Base-by-base conservation (phyloP, 805 yeast species). In the Yarrowia osloensis region DNA sequence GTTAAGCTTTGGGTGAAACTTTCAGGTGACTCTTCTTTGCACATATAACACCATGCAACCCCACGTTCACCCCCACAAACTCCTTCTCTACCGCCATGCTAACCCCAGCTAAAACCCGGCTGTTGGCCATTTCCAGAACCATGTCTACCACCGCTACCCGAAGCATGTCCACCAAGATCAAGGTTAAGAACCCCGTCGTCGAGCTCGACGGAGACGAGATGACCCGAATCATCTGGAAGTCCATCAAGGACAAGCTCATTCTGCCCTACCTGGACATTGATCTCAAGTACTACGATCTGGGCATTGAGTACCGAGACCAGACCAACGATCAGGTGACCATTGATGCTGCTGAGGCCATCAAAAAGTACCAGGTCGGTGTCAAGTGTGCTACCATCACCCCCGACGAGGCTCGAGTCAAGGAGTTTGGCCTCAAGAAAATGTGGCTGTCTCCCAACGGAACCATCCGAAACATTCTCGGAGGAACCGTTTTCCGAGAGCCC, bases 341-440 rank as follows among this genome's bases (percentile, higher is more conserved):
- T 39, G 97, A 94, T 67, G 90, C 97, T 12, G 98, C 98, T 26
- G 81, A 88, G 62, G 98, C 98, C 65, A 93, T 91, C 72, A 81
- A 87, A 77, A 85, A 92, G 78, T 88, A 91, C 78, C 90, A 91
- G 66, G 98, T 94, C 68, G 98, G 97, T 33, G 91, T 94, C 73
- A 94, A 94, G 81, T 94, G 98, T 81, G 98, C 98, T 68, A 94
- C 98, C 65, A 94, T 94, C 77, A 94, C 98, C n/a, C 98, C 98
- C 8, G 80, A 77, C 68, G 98, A 94, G 81, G 95, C 91, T 57
- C 87, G 98, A 74, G 98, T 94, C 65, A 82, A 90, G 78, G 98
- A 94, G 79, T 94, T 91, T 79, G 81, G 84, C 67, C 84, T 94
- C 78, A 92, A 94, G 81, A 89, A 92, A 78, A 94, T 94, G 98